These are phyloP conservation scores for Chaetomium olivaceum DNA, from an alignment of 2,329 filamentous ascomycete genomes.

Conservation along the genomic window DNA sequence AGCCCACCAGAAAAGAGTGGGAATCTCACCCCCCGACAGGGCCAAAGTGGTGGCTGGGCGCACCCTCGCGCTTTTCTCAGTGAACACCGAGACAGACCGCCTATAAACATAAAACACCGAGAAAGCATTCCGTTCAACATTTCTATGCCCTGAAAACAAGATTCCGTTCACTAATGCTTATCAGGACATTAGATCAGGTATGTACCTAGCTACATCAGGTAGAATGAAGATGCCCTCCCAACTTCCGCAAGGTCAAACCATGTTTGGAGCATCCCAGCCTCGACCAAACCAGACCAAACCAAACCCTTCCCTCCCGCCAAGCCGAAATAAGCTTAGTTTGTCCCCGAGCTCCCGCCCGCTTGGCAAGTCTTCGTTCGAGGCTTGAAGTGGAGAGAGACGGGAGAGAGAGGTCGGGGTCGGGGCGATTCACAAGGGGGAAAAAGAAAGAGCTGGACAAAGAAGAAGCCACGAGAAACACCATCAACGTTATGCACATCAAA, in stretches of 20 bases:
- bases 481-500: too few relatives aligned
- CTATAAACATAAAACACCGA: not conserved
- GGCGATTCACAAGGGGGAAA: not conserved
- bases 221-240: too few relatives aligned
- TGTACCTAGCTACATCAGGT: too few relatives aligned
- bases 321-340: conserved; percentile 16
- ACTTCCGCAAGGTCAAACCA: too few relatives aligned
- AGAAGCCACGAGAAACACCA: not conserved
- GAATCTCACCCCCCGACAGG: not conserved
- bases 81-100: not conserved
- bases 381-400: not conserved
- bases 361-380: not conserved
- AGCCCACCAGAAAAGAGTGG: not conserved
- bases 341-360: not conserved
- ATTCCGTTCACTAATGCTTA: too few relatives aligned
- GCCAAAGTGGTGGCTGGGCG: not conserved
- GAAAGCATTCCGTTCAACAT: not conserved
- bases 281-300: not conserved
- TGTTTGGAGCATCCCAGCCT: not conserved
- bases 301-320: not conserved
- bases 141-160: not conserved
- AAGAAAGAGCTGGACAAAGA: not conserved
- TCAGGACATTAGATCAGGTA: not conserved
- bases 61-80: not conserved
- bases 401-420: not conserved